Percentiles rank a stretch among this genome's conserved stretches.
phyloP scores from a whole-genome alignment of 2,329 filamentous ascomycete genomes.

The Cladophialophora chaetospira region DNA sequence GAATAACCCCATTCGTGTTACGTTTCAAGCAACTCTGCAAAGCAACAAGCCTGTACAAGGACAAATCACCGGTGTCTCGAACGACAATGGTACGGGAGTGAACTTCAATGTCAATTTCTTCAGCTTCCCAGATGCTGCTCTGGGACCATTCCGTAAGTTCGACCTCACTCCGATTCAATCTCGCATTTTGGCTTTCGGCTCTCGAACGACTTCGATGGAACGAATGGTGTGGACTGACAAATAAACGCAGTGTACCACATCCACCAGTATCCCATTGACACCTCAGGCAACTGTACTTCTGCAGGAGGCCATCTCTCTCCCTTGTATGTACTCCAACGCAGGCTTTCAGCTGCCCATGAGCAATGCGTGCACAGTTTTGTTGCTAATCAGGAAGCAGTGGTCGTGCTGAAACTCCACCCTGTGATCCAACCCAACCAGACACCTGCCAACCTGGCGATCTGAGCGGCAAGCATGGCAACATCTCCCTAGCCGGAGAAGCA shows the following conservation, averaged over 20 bases:
- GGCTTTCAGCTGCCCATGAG: too few relatives aligned
- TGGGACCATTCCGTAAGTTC: slow-evolving; percentile 62
- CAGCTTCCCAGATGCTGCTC: slow-evolving; percentile 57
- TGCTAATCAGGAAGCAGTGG: too few relatives aligned
- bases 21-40: slow-evolving; percentile 59
- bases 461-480: slow-evolving; percentile 70
- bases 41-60: slow-evolving; percentile 60
- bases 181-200: too few relatives aligned
- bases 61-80: slow-evolving; percentile 51
- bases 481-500: slow-evolving; percentile 51
- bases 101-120: slow-evolving; percentile 58
- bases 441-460: slow-evolving; percentile 78
- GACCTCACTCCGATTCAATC: too few relatives aligned
- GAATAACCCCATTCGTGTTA: slow-evolving; percentile 58
- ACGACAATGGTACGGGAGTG: slow-evolving; percentile 57
- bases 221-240: too few relatives aligned
- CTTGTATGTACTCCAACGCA: too few relatives aligned
- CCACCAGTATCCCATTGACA: slow-evolving; percentile 65
- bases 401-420: slow-evolving; percentile 60
- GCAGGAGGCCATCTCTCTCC: slow-evolving; percentile 73
- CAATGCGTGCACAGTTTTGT: too few relatives aligned
- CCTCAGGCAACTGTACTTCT: slow-evolving; percentile 69
- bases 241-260: slow-evolving; percentile 68
- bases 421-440: slow-evolving; percentile 58
- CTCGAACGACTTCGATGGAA: too few relatives aligned